These are phyloP conservation scores for Rhizopus microsporus DNA, from an alignment of 371 early-diverging fungal genomes.

Conservation along the genomic window DNA sequence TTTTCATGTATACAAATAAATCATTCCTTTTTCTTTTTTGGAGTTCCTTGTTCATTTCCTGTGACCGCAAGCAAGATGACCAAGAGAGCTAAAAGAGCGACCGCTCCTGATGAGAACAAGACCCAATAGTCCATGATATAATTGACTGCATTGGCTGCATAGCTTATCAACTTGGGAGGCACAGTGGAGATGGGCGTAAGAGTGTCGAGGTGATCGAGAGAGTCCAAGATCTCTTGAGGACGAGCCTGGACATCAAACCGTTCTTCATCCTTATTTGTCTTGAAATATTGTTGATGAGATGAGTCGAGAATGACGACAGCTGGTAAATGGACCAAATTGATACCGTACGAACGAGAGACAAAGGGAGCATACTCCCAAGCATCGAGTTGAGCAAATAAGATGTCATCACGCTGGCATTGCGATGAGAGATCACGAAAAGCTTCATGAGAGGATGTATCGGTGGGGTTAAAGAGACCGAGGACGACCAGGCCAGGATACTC, in stretches of 20 bases:
- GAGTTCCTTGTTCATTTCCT: constrained; percentile 2
- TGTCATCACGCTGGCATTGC: constrained; percentile 19
- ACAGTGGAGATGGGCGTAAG: constrained; percentile 20
- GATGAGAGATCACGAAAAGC: constrained; percentile 21
- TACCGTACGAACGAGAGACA: constrained; percentile 60
- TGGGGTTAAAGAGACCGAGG: constrained; percentile 15
- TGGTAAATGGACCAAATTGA: constrained; percentile 50
- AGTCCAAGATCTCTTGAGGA: constrained; percentile 16
- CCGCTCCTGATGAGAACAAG: constrained; percentile 6
- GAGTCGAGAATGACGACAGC: constrained; percentile 61
- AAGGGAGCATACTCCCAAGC: constrained; percentile 56
- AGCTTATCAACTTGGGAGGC: constrained; percentile 12
- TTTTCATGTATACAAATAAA: neutral
- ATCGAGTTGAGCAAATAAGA: constrained; percentile 66
- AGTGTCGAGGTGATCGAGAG: neutral
- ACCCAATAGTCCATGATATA: constrained; percentile 28
- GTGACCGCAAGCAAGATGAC: constrained; percentile 5
- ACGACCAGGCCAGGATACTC: constrained; percentile 12
- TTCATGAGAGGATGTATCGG: constrained; percentile 8
- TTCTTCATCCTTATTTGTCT: constrained; percentile 7
- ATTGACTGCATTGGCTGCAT: constrained; percentile 4
- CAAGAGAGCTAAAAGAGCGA: constrained; percentile 9
- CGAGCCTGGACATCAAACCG: constrained; percentile 8
- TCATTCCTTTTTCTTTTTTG: constrained; percentile 11
- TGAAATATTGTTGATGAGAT: constrained; percentile 32